Percentiles rank a stretch among this genome's conserved stretches.
Evolutionary conservation across 257 asterid genomes (phyloP).

Genomic region (Solanum boliviense): DNA sequence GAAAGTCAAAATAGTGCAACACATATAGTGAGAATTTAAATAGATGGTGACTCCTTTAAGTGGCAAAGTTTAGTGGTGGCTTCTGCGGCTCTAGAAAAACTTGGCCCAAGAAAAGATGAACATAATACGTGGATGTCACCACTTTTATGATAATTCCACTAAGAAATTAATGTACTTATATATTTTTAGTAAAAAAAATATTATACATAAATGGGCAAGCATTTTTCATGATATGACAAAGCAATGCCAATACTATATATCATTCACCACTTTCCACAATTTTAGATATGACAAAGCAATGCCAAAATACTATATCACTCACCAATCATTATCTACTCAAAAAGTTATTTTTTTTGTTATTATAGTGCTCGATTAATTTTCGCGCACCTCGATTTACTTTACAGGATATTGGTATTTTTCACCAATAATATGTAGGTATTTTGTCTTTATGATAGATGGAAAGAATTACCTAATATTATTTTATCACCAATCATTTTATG

Average conservation of each 20-base stretch:
- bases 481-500: neutral
- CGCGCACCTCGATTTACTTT: no score
- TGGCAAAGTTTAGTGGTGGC: neutral
- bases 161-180: neutral
- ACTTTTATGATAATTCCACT: conserved; percentile 4
- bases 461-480: neutral
- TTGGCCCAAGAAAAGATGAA: neutral
- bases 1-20: neutral
- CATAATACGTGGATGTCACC: conserved; percentile 19
- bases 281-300: neutral
- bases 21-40: neutral
- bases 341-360: neutral
- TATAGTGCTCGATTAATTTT: no score
- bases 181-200: neutral
- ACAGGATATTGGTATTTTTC: no score
- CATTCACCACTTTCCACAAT: neutral
- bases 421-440: no score
- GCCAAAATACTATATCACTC: neutral
- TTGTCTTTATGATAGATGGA: no score
- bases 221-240: neutral
- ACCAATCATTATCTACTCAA: neutral
- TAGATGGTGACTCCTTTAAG: neutral
- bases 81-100: neutral
- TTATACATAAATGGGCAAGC: neutral
- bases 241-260: neutral